Evolutionary conservation across 2,329 filamentous ascomycete genomes (phyloP), one percentile per base, ranked within the genome.

Genomic region (Pleoardoris graminearum): DNA sequence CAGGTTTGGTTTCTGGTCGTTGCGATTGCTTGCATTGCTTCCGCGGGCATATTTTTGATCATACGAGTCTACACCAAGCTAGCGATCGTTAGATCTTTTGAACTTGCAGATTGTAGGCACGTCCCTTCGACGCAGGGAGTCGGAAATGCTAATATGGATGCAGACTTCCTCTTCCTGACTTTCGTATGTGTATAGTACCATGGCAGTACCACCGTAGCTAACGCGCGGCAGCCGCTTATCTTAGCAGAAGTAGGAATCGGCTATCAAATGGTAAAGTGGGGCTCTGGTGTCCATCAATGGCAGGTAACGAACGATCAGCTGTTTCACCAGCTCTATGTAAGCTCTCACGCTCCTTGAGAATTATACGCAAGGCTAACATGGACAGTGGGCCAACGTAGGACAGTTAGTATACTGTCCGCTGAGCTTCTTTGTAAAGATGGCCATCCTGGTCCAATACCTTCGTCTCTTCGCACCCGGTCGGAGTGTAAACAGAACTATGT

Each of bases 201-300:
- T 11, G 27, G 22, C 6, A 3, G 16, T 3, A 25, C 1, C 30
- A n/a, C 17, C 27, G 12, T 14, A 33, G 55, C 58, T 39, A 59
- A 37, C 5, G n/a, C 3, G 2, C 10, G 29, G 19, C 11, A 65
- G 63, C 60, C 61, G 14, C 46, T 68, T 30, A 63, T 68, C 11
- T 42, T 67, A 17, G 45, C 47, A 16, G 60, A 65, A 42, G 49
- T 66, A 12, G 58, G 43, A 5, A 51, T 67, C 42, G 65, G 64
- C 19, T 64, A 63, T 19, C 51, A 57, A 17, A 66, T 65, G 60
- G 60, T 65, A 2, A 61, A 61, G 32, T 66, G 58, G 58, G 66
- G 66, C n/a, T 59, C 63, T 22, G 66, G 66, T 8, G 64, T 67
- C 3, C 66, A 68, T 54, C 64, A 67, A 46, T 68, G 66, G 66